phyloP scores from a whole-genome alignment of 192 early-diverging fungal genomes.

The Rhizophagus sp. region DNA sequence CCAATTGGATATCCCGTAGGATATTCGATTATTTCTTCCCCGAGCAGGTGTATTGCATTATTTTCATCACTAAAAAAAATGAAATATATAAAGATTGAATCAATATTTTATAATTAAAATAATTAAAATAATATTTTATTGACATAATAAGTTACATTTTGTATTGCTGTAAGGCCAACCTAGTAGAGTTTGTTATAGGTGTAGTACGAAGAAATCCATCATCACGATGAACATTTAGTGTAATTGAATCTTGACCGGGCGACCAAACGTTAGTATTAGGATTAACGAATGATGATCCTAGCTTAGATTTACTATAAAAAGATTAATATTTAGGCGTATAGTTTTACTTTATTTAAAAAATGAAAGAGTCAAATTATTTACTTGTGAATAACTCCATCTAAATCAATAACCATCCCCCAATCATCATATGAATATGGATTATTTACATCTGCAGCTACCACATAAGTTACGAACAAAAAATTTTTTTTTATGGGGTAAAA shows the following conservation, averaged over 20 bases:
- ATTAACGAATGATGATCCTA: background rate
- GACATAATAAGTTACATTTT: background rate
- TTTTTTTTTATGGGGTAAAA: background rate
- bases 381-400: background rate
- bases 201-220: background rate
- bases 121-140: background rate
- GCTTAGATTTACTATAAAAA: background rate
- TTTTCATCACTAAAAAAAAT: background rate
- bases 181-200: background rate
- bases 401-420: background rate
- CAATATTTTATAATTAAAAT: background rate
- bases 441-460: background rate
- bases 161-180: background rate
- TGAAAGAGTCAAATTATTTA: background rate
- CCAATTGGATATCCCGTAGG: too few species aligned
- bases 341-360: too few species aligned
- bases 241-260: background rate
- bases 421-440: background rate
- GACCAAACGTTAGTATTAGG: background rate
- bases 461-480: background rate
- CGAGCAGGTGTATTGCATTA: background rate
- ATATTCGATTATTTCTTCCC: background rate
- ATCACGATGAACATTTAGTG: background rate
- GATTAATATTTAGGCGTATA: too few species aligned
- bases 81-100: too few species aligned